Evolutionary conservation across 2,329 filamentous ascomycete species (phyloP), one percentile per base, ranked within the genome.

Genomic region (Escovopsis sp.): DNA sequence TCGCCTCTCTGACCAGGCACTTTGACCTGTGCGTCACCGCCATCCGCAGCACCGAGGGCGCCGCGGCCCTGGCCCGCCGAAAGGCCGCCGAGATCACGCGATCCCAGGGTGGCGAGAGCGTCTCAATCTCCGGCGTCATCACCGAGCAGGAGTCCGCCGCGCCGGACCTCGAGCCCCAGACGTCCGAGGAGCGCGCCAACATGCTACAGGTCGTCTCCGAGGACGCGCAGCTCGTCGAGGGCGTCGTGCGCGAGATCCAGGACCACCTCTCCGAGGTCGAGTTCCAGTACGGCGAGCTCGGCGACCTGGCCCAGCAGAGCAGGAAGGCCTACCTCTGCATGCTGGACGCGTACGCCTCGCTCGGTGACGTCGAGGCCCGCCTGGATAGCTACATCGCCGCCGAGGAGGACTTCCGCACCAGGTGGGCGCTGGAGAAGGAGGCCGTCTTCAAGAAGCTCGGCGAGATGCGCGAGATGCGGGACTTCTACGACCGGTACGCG

Each of bases 1-100:
- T 96, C 2, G 75, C 85, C 44, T 86, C 82, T 1, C 67, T 96
- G 4, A 87, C 86, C 7, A 76, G 74, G 26, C 89, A 96, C 62
- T 95, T 94, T 57, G 89, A 96, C 59, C 76, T 94, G 49, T 95
- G 89, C 59, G 85, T 94, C 12, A 89, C 82, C 1, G 89, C 89
- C 1, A 81, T 95, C 36, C 84, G 87, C 46, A 86, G 89, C 40
- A 95, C 88, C 3, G 87, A 94, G 63, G 83, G 82, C 28, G 83
- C 80, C 5, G 77, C 78, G 11, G 81, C 77, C 5, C 67, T 80
- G 38, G 82, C 80, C 6, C 75, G 79, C 10, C 72, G 75, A 40
- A 81, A 77, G 48, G 81, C 77, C 0, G 80, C 80, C 36, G 80
- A 84, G 50, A 72, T 72, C 28, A 73, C 59, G 54, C 70, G 58